These are phyloP conservation scores for Fusarium anthophilum DNA, from an alignment of 2,329 filamentous ascomycete genomes.

Conservation along the genomic window DNA sequence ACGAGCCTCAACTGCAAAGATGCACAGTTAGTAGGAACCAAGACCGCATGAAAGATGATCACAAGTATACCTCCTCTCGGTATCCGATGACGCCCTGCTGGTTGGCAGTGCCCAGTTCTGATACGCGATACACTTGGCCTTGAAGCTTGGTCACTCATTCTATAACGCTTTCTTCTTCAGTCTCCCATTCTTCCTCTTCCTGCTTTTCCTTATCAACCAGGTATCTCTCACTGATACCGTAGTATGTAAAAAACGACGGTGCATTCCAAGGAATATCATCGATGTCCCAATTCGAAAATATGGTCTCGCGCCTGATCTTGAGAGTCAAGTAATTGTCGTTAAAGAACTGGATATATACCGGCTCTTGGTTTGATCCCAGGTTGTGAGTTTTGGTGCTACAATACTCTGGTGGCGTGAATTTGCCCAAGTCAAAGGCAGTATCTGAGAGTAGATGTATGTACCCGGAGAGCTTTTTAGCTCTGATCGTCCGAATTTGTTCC, in stretches of 20 bases:
- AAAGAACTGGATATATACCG: background rate
- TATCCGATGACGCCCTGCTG: too few relatives aligned
- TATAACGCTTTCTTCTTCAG: background rate
- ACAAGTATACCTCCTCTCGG: accelerated
- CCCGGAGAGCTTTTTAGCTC: background rate
- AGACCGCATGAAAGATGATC: background rate
- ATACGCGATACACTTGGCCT: background rate
- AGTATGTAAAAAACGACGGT: background rate
- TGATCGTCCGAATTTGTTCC: background rate
- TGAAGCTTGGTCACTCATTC: background rate
- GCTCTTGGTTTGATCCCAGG: accelerated
- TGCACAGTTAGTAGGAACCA: too few relatives aligned
- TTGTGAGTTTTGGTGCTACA: background rate
- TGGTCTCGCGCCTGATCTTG: background rate
- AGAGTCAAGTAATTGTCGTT: background rate
- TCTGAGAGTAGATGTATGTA: background rate
- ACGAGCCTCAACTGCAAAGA: too few relatives aligned
- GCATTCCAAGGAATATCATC: too few relatives aligned
- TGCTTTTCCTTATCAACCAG: background rate
- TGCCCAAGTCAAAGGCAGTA: accelerated
- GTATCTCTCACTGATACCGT: background rate
- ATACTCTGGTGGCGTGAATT: background rate
- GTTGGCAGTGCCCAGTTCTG: too few relatives aligned
- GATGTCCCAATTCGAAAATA: background rate
- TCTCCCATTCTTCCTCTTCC: background rate